Percentiles rank a stretch among this genome's conserved stretches.
Conservation (phyloP, 257 asterid species). For the Leonotis leonurus region DNA sequence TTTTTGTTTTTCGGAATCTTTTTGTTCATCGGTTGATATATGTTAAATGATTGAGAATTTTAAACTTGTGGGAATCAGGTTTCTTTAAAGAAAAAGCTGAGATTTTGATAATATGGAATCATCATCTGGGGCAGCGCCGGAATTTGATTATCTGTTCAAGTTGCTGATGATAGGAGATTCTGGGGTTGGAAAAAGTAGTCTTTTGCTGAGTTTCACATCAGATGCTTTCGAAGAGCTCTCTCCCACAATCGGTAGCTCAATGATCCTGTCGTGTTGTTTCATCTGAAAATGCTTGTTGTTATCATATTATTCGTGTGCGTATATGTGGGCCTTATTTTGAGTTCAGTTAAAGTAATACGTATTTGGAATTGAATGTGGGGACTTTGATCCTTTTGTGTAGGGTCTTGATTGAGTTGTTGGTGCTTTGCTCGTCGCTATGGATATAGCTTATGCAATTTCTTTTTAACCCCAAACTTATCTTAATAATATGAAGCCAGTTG, state of each 20-base stretch:
- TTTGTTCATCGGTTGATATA: not conserved
- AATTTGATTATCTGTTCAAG: slow-evolving; percentile 51
- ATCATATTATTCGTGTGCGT: too few relatives aligned
- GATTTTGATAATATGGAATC: slow-evolving; percentile 28
- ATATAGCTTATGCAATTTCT: too few relatives aligned
- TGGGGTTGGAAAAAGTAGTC: slow-evolving; percentile 87
- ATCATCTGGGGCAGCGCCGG: slow-evolving; percentile 31
- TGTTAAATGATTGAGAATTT: not conserved
- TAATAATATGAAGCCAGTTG: too few relatives aligned
- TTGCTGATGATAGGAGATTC: slow-evolving; percentile 69
- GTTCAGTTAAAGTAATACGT: too few relatives aligned
- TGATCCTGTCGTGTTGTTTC: too few relatives aligned
- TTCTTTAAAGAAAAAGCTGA: not conserved
- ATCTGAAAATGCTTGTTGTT: too few relatives aligned
- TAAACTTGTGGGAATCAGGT: slow-evolving; percentile 13
- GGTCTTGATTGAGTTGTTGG: too few relatives aligned
- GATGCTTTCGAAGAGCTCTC: slow-evolving; percentile 81
- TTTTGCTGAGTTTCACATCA: slow-evolving; percentile 81
- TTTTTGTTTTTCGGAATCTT: not conserved
- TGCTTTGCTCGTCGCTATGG: too few relatives aligned
- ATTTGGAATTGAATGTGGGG: too few relatives aligned
- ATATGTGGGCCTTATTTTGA: too few relatives aligned
- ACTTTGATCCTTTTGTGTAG: too few relatives aligned
- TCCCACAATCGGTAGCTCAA: slow-evolving; percentile 72
- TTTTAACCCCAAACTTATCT: too few relatives aligned